phyloP scores from a whole-genome alignment of 2,329 filamentous ascomycete species.

The Thermothelomyces thermophilus region DNA sequence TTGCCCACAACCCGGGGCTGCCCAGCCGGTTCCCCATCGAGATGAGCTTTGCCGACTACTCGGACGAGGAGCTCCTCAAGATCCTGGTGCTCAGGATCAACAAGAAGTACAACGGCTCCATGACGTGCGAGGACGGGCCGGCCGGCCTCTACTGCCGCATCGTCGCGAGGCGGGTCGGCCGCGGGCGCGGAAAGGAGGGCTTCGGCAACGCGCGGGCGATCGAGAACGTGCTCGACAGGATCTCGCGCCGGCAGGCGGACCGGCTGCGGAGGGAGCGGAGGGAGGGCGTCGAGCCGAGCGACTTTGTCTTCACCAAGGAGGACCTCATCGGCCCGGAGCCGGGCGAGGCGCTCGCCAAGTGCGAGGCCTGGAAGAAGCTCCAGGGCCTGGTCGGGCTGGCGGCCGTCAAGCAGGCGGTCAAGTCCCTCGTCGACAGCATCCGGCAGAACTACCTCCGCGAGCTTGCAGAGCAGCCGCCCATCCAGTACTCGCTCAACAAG shows the following conservation, averaged over 20 bases:
- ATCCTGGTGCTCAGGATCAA: constrained; percentile 54
- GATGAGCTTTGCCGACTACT: constrained; percentile 64
- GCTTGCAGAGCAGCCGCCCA: constrained; percentile 49
- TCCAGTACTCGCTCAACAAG: constrained; percentile 59
- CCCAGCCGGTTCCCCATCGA: constrained; percentile 60
- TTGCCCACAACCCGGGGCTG: constrained; percentile 66
- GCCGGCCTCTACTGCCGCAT: constrained; percentile 60
- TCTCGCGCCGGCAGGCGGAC: constrained; percentile 52
- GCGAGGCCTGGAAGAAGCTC: constrained; percentile 51
- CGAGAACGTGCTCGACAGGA: constrained; percentile 52
- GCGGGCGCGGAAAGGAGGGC: constrained; percentile 55
- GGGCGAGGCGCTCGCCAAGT: constrained; percentile 42
- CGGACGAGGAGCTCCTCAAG: constrained; percentile 53
- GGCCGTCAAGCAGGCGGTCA: constrained; percentile 56
- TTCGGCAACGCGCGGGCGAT: constrained; percentile 69
- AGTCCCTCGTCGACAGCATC: constrained; percentile 53
- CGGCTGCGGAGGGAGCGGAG: constrained; percentile 46
- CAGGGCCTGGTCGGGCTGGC: constrained; percentile 52
- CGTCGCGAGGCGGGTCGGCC: constrained; percentile 53
- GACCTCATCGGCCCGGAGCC: constrained; percentile 69
- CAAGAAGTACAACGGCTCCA: constrained; percentile 45
- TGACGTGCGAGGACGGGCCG: constrained; percentile 54
- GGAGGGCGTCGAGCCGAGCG: constrained; percentile 40
- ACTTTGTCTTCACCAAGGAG: constrained; percentile 54
- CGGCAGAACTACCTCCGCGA: constrained; percentile 61